These are phyloP conservation scores for Melaleuca alternifolia DNA, from an alignment of 345 rosid species.

Conservation along the genomic window DNA sequence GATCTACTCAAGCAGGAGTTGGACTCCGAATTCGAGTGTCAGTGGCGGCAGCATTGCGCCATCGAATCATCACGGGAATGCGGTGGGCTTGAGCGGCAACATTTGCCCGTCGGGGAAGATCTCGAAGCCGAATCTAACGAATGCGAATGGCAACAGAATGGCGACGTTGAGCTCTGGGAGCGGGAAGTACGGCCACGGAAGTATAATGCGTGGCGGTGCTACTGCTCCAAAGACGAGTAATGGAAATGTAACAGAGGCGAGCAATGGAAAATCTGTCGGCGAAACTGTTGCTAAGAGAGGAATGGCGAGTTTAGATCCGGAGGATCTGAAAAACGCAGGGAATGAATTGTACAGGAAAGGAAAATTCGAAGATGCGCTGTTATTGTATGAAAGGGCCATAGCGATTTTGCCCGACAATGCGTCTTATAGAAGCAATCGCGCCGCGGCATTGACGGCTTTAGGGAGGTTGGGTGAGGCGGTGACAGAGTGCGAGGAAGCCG, in stretches of 20 bases:
- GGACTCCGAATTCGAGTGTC: slow-evolving; percentile 7
- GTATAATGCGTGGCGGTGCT: slow-evolving; percentile 48
- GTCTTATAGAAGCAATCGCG: slow-evolving; percentile 71
- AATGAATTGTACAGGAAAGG: slow-evolving; percentile 79
- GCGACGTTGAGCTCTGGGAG: slow-evolving; percentile 65
- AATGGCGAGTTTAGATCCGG: slow-evolving; percentile 34
- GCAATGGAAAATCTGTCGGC: not conserved
- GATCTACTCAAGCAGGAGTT: slow-evolving; percentile 57
- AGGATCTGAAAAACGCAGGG: slow-evolving; percentile 71
- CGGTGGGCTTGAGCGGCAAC: slow-evolving; percentile 61
- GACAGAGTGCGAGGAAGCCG: slow-evolving; percentile 82
- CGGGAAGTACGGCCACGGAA: slow-evolving; percentile 91
- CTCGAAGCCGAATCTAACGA: slow-evolving; percentile 44
- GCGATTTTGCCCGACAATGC: slow-evolving; percentile 60
- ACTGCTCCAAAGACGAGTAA: slow-evolving; percentile 1
- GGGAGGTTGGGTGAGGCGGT: slow-evolving; percentile 72
- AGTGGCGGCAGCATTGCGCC: slow-evolving; percentile 4
- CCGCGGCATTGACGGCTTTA: slow-evolving; percentile 72
- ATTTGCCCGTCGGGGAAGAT: slow-evolving; percentile 90
- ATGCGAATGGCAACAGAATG: slow-evolving; percentile 34
- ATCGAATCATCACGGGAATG: slow-evolving; percentile 4
- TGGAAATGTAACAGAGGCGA: not conserved
- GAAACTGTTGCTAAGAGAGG: not conserved
- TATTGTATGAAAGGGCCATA: slow-evolving; percentile 67
- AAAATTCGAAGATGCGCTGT: slow-evolving; percentile 59